Evolutionary conservation across 176 grass and related monocot genomes (phyloP).

Genomic region (Secale cereale): DNA sequence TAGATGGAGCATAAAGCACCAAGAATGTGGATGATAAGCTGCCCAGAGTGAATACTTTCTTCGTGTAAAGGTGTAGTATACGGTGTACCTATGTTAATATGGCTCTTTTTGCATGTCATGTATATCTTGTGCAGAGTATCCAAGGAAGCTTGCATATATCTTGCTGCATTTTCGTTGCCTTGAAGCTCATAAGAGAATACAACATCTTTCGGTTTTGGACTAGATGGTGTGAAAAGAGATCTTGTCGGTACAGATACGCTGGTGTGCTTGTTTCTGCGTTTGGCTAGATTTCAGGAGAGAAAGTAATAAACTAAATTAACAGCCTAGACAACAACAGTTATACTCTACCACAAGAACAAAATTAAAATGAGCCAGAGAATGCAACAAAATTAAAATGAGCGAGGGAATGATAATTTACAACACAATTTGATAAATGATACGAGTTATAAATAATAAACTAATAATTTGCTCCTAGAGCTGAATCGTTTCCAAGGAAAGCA

Average conservation of each 20-base stretch:
- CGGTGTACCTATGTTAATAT: slow-evolving; percentile 50
- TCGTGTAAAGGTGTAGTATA: slow-evolving; percentile 6
- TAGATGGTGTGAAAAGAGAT: slow-evolving; percentile 58
- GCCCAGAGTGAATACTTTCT: not conserved
- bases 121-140: slow-evolving; percentile 48
- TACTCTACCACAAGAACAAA: not conserved
- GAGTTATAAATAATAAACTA: not conserved
- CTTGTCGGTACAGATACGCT: slow-evolving; percentile 54
- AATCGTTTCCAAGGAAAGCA: not conserved
- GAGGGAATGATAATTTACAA: slow-evolving; percentile 1
- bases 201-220: slow-evolving; percentile 31
- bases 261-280: slow-evolving; percentile 41
- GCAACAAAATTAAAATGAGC: slow-evolving; percentile 29
- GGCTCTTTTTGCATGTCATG: slow-evolving; percentile 16
- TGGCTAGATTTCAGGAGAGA: slow-evolving; percentile 43
- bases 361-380: not conserved
- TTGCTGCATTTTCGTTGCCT: slow-evolving; percentile 18
- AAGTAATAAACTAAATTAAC: not conserved
- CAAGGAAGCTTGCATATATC: slow-evolving; percentile 28
- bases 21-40: not conserved
- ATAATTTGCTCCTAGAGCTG: not conserved
- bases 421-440: not conserved
- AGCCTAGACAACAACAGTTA: not conserved
- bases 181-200: slow-evolving; percentile 37
- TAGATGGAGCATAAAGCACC: not conserved